Base-by-base conservation (phyloP, 2,329 filamentous ascomycete genomes). In the Aquanectria penicillioides region DNA sequence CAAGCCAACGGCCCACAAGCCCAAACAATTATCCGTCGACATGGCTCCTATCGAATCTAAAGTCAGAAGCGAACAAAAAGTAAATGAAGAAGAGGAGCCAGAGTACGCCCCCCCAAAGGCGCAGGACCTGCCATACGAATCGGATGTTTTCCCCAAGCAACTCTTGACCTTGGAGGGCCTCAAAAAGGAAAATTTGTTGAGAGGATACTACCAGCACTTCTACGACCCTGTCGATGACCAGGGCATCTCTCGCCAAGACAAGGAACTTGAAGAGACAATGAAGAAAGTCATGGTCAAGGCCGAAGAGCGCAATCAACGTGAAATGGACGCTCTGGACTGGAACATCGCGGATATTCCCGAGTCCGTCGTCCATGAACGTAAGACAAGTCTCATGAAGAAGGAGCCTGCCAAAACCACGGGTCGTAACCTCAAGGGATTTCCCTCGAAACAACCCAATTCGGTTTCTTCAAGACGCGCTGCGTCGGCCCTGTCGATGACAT, bases 61-160 rank as follows among this genome's bases (percentile, higher is more conserved):
- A 47, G 79, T 88, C 33, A 86, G 89, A 53, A 80, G 82, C 5
- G 85, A 89, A 48, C 76, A 78, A 33, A 74, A 72, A 23, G 81
- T 80, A 47, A 37, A 25, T 28, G 67, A 78, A 12, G 79, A 84
- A 22, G 87, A 89, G 22, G 94, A 97, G 52, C 87, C 94, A 59
- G 95, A 98, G 80, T 97, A 97, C 74, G 93, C 93, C 73, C 93
- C 94, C 6, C 92, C 93, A 0, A 89, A 82, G 59, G 84, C 88
- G 1, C 84, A 83, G 65, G 83, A 87, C n/a, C 78, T 87, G 10
- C 85, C 86, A 0, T 91, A 92, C 69, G 82, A 89, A 66, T 90
- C 89, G 17, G 89, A 92, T 51, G 83, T 90, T 57, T 86, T 90
- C 61, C 87, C 88, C 5, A 77, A 81, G 40, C 81, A 79, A 1